These are phyloP conservation scores for Scedosporium aurantiacum DNA, from an alignment of 2,329 filamentous ascomycete genomes.

Conservation along the genomic window DNA sequence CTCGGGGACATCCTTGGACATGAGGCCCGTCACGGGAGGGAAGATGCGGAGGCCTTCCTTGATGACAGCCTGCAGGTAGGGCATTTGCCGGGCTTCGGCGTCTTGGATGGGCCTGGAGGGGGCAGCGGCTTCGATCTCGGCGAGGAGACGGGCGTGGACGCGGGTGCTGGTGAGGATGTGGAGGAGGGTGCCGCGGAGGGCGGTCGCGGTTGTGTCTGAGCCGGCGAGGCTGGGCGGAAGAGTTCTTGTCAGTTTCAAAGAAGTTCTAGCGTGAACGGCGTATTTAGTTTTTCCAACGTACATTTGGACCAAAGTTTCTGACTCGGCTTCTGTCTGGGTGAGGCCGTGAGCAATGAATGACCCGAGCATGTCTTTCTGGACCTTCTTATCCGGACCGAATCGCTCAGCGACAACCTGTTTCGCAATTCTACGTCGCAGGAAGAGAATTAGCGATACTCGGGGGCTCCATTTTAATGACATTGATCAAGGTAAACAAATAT, in stretches of 20 bases:
- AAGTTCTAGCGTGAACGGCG: not conserved
- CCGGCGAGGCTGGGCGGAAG: slow-evolving; percentile 32
- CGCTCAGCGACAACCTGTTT: slow-evolving; percentile 33
- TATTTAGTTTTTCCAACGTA: slow-evolving; percentile 7
- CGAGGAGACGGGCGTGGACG: slow-evolving; percentile 32
- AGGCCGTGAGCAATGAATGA: slow-evolving; percentile 29
- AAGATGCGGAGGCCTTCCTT: slow-evolving; percentile 32
- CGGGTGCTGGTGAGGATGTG: slow-evolving; percentile 38
- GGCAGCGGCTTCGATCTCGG: slow-evolving; percentile 25
- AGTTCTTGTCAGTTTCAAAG: not conserved
- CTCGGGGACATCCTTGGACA: slow-evolving; percentile 22
- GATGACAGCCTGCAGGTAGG: slow-evolving; percentile 38
- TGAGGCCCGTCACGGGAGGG: slow-evolving; percentile 23
- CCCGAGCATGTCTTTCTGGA: slow-evolving; percentile 41
- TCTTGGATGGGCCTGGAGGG: slow-evolving; percentile 17
- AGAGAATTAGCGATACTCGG: slow-evolving; percentile 9
- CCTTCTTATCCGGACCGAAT: slow-evolving; percentile 29
- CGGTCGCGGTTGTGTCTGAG: slow-evolving; percentile 46
- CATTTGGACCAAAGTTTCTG: slow-evolving; percentile 30
- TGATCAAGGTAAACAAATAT: slow-evolving; percentile 15
- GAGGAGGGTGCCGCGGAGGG: slow-evolving; percentile 40
- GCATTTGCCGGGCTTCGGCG: slow-evolving; percentile 22
- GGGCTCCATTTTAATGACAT: not conserved
- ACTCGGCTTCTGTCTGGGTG: slow-evolving; percentile 27
- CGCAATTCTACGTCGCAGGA: slow-evolving; percentile 23